Evolutionary conservation across 2,329 filamentous ascomycete species (phyloP).

Genomic region (Zarea fungicola): DNA sequence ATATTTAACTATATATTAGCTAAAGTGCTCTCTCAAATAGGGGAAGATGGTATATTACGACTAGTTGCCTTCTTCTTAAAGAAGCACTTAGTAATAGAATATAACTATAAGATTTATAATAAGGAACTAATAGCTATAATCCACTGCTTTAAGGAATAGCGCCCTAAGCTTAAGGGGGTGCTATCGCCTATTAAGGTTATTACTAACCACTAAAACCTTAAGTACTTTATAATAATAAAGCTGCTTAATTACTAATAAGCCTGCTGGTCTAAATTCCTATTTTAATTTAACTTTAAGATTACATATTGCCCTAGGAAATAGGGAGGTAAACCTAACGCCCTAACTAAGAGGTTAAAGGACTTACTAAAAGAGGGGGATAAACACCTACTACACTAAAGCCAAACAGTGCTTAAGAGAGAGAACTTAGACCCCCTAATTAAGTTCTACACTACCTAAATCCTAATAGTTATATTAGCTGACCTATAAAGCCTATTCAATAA

Average conservation of each 20-base stretch:
- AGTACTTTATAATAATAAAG: constrained; percentile 12
- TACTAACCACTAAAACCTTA: constrained; percentile 15
- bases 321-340: not conserved
- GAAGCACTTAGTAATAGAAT: constrained; percentile 2
- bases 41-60: constrained; percentile 8
- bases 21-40: constrained; percentile 1
- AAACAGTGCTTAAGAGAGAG: not conserved
- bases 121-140: constrained; percentile 13
- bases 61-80: constrained; percentile 8
- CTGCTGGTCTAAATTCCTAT: not conserved
- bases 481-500: not conserved
- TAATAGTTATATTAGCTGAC: not conserved
- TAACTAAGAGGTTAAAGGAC: not conserved
- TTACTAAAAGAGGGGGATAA: not conserved
- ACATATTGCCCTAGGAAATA: not conserved
- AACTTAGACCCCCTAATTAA: not conserved
- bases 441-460: not conserved
- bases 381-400: not conserved
- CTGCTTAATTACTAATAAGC: not conserved
- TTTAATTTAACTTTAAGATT: not conserved
- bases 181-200: constrained; percentile 8
- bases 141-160: constrained; percentile 12
- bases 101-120: constrained; percentile 16
- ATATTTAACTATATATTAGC: not conserved
- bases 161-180: constrained; percentile 7